Base-by-base conservation (phyloP, 441 rosid species). In the Gossypium lobatum region DNA sequence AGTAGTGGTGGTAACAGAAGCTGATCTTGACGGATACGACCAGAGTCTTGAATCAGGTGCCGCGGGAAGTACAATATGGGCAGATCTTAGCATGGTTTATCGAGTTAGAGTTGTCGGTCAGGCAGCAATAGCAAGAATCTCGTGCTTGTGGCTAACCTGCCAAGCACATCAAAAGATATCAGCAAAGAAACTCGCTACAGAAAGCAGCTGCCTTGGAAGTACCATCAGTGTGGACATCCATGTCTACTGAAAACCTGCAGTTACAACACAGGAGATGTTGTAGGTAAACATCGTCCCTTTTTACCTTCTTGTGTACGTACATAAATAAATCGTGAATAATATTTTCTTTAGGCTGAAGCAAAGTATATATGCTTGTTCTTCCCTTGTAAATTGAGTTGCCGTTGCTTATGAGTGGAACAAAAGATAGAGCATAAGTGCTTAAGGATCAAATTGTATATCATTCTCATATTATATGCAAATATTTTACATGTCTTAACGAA, bases 11-110 rank as follows among this genome's bases (percentile, higher is more conserved):
- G 93, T 93, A 59, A 86, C 96, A 2, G 85, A 86, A 77, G 81
- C 96, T 1, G 99, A 95, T 79, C 83, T 93, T 64, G 93, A 86
- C 70, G 98, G 98, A 52, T 95, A 89, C 55, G 88, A 90, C 28
- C 83, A 81, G 50, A 76, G 60, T 68, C 74, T 81, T 54, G 85
- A 79, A 74, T 55, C 82, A 37, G 77, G 71, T 31, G 76, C 77
- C 53, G 42, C 70, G 57, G 80, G 90, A 67, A 85, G 78, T 20
- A 89, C 86, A 79, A 55, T 93, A 76, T 93, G 93, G 98, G 88
- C 97, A 25, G 96, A 91, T 77, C 55, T 91, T 53, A 87, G 88
- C 62, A 88, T 89, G 76, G 91, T 87, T 25, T 93, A 85, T 78
- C 85, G 93, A 18, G 93, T 90, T 64, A 80, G 90, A 74, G 90